Evolutionary conservation across 202 grass and related monocot species (phyloP).

Genomic region (Panicum hallii): DNA sequence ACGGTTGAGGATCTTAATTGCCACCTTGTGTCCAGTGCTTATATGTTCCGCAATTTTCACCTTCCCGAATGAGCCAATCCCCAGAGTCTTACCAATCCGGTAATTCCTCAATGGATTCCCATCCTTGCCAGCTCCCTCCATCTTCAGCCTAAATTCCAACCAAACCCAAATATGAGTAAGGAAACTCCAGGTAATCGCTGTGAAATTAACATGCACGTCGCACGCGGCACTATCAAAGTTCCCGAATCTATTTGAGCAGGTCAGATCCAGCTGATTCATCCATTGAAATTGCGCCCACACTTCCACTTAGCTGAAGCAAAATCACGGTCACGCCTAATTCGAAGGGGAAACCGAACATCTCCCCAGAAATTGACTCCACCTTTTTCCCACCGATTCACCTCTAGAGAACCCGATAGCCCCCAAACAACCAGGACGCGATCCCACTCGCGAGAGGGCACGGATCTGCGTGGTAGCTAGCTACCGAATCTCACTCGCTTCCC

Average conservation of each 20-base stretch:
- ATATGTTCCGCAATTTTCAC: slow-evolving; percentile 95
- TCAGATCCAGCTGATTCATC: slow-evolving; percentile 32
- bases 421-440: slow-evolving; percentile 13
- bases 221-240: neutral
- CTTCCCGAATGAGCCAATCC: slow-evolving; percentile 91
- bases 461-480: slow-evolving; percentile 23
- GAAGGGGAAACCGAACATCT: neutral
- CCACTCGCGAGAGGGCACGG: neutral
- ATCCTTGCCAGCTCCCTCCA: slow-evolving; percentile 74
- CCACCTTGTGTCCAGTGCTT: slow-evolving; percentile 80
- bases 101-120: slow-evolving; percentile 67
- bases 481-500: slow-evolving; percentile 36
- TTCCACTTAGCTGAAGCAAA: neutral
- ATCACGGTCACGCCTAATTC: neutral
- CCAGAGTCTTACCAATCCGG: slow-evolving; percentile 83
- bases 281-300: neutral
- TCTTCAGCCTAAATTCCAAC: slow-evolving; percentile 50
- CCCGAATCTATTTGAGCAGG: neutral
- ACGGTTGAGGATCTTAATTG: slow-evolving; percentile 91
- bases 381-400: slow-evolving; percentile 18
- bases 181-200: slow-evolving; percentile 9
- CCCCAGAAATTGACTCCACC: neutral
- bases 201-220: slow-evolving; percentile 4
- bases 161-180: slow-evolving; percentile 26
- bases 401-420: neutral